These are phyloP conservation scores for Penicillium tannophilum DNA, from an alignment of 495 filamentous ascomycete species.

Conservation along the genomic window DNA sequence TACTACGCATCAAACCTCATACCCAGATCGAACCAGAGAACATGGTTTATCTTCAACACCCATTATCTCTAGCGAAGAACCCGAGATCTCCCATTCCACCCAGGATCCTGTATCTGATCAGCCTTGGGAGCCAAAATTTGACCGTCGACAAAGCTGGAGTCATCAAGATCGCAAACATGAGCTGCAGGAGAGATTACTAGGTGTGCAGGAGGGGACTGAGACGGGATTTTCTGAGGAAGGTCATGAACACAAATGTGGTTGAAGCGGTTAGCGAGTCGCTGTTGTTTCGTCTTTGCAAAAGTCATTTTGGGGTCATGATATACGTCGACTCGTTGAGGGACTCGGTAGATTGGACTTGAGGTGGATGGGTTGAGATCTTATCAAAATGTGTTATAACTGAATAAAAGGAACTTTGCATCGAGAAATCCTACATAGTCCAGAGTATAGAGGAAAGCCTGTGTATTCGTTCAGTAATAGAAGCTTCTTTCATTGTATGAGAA, in stretches of 20 bases:
- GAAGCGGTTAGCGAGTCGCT: background rate
- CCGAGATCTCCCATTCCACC: background rate
- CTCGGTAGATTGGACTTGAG: too few species aligned
- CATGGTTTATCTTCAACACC: background rate
- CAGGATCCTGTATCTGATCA: slow-evolving; percentile 12
- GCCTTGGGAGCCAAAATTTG: slow-evolving; percentile 31
- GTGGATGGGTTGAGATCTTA: background rate
- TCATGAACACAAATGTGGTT: background rate
- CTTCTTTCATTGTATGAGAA: too few species aligned
- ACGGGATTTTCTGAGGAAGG: slow-evolving; percentile 34
- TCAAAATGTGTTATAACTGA: background rate
- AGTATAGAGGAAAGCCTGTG: too few species aligned
- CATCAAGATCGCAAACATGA: slow-evolving; percentile 38
- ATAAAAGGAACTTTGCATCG: background rate
- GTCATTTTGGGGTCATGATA: too few species aligned
- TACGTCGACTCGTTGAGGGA: too few species aligned
- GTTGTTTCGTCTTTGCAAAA: too few species aligned
- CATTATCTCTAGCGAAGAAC: background rate
- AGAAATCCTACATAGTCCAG: too few species aligned
- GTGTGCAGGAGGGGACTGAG: slow-evolving; percentile 27
- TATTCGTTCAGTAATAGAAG: too few species aligned
- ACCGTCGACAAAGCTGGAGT: slow-evolving; percentile 40
- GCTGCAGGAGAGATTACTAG: slow-evolving; percentile 35
- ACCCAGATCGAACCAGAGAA: slow-evolving; percentile 15
- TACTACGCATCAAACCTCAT: slow-evolving; percentile 7